Percentiles rank a stretch among this genome's conserved stretches.
Conservation (phyloP, 2,329 filamentous ascomycete species). For the Phyllachora maydis region DNA sequence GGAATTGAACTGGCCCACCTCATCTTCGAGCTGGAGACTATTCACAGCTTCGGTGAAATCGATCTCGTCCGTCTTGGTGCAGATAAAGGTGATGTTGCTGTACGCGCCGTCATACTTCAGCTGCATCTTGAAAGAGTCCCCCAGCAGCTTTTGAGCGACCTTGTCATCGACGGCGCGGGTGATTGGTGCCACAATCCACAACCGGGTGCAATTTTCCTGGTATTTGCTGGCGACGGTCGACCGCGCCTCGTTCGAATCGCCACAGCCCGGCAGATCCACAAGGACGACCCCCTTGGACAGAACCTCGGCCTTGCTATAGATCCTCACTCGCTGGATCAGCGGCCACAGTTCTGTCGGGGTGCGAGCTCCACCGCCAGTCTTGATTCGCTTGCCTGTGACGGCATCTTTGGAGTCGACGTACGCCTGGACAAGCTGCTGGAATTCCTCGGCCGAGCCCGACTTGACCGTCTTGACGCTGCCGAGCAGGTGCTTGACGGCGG, state of each 20-base stretch:
- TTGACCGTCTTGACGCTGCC: constrained; percentile 21
- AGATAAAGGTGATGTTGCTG: constrained; percentile 35
- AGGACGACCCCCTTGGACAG: constrained; percentile 15
- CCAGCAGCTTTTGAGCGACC: constrained; percentile 31
- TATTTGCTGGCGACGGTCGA: constrained; percentile 31
- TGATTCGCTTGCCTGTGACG: constrained; percentile 6
- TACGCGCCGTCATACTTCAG: constrained; percentile 36
- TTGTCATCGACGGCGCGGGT: constrained; percentile 38
- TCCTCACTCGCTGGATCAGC: constrained; percentile 27
- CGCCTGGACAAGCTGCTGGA: constrained; percentile 24
- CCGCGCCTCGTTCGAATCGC: constrained; percentile 35
- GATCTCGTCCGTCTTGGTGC: constrained; percentile 41
- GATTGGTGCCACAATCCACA: constrained; percentile 44
- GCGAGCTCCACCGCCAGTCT: no score
- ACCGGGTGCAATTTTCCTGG: constrained; percentile 34
- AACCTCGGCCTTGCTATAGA: constrained; percentile 15
- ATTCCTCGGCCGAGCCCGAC: constrained; percentile 13
- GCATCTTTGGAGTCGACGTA: constrained; percentile 38
- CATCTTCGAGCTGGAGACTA: constrained; percentile 5
- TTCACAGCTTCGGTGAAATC: constrained; percentile 8
- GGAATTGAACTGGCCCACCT: constrained; percentile 4
- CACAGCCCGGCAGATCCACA: constrained; percentile 33
- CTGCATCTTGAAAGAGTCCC: constrained; percentile 34
- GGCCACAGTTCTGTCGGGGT: constrained; percentile 24
- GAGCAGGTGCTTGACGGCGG: constrained; percentile 19